A percentile compares a stretch with the other conserved stretches of the same genome.
Evolutionary conservation across 768 basidiomycete genomes (phyloP).

Genomic region (Stropharia rugosoannulata): DNA sequence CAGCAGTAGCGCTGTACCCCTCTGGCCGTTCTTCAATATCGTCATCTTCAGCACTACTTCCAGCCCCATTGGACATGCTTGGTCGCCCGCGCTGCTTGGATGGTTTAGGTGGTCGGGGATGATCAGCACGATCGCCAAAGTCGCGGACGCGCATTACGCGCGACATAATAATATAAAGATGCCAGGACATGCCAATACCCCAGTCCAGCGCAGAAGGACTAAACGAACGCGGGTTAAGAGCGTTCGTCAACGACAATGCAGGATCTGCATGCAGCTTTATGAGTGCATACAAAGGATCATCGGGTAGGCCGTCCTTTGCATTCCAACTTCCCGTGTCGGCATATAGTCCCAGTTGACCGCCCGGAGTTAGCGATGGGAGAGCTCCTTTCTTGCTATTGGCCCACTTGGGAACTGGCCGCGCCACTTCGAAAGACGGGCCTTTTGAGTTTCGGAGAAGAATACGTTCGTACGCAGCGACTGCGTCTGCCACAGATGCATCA

Average conservation of each 20-base stretch:
- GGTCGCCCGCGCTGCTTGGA: constrained; percentile 7
- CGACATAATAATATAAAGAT: constrained; percentile 86
- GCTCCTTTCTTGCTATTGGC: constrained; percentile 27
- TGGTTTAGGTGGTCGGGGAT: constrained; percentile 22
- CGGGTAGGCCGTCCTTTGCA: constrained; percentile 20
- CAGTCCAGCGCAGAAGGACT: constrained; percentile 75
- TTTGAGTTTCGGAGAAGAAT: constrained; percentile 27
- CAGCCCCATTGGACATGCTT: constrained; percentile 24
- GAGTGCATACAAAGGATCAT: constrained; percentile 79
- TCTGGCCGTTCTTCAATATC: constrained; percentile 38
- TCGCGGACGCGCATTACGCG: constrained; percentile 82
- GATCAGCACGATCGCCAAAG: constrained; percentile 76
- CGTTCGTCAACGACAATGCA: constrained; percentile 63
- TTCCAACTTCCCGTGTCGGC: constrained; percentile 12
- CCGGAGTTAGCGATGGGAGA: constrained; percentile 13
- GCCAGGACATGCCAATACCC: constrained; percentile 76
- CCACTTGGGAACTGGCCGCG: constrained; percentile 65
- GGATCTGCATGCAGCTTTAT: constrained; percentile 78
- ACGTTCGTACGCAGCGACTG: constrained; percentile 62
- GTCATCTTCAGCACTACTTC: constrained; percentile 28
- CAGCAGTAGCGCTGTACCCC: constrained; percentile 83
- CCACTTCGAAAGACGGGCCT: constrained; percentile 31
- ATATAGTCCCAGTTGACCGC: constrained; percentile 5
- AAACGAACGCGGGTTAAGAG: constrained; percentile 74
- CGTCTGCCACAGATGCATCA: constrained; percentile 67